Evolutionary conservation across 768 basidiomycete genomes (phyloP), one percentile per base, ranked within the genome.

Genomic region (Asterophora lycoperdoides): DNA sequence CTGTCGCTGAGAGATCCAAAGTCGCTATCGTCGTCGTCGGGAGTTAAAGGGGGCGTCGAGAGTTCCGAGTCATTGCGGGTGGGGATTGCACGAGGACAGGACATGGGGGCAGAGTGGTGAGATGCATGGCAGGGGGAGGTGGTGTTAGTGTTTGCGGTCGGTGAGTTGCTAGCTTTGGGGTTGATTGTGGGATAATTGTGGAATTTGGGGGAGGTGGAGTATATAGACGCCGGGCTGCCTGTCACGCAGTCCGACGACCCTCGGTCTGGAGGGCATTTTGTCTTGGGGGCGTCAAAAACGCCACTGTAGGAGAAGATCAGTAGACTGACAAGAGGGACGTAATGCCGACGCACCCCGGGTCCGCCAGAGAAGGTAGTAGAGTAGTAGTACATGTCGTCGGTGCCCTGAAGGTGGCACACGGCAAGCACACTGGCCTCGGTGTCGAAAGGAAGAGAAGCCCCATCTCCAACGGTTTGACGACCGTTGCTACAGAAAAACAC

Each of bases 221-320:
- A 68, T 53, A 67, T 69, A 64, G 75, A 73, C 89, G 88, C 80
- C 84, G 79, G 78, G 74, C 83, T 78, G 87, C 80, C 90, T 93
- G 86, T 93, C 90, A 93, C 90, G 81, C 88, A 84, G 79, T 79
- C 82, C 77, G 81, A 84, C 89, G 90, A 93, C 90, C 90, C 90
- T 86, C 90, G 64, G 65, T 89, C 84, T 60, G 89, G 89, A 89
- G 89, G 90, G 90, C 90, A 93, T 93, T 93, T 93, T 56, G 70
- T 71, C 62, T 78, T 84, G 59, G 89, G 88, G 77, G 74, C 76
- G 89, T 93, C 90, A 93, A 93, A 93, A 90, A 73, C 89, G 84
- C 90, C 90, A 93, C 90, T 91, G 52, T 2, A 3, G 34, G 35
- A 45, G 58, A 50, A 55, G 15, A 2, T 42, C 20, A 34, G 19